phyloP scores from a whole-genome alignment of 306 rosid genomes.

The Acacia melanoxylon region DNA sequence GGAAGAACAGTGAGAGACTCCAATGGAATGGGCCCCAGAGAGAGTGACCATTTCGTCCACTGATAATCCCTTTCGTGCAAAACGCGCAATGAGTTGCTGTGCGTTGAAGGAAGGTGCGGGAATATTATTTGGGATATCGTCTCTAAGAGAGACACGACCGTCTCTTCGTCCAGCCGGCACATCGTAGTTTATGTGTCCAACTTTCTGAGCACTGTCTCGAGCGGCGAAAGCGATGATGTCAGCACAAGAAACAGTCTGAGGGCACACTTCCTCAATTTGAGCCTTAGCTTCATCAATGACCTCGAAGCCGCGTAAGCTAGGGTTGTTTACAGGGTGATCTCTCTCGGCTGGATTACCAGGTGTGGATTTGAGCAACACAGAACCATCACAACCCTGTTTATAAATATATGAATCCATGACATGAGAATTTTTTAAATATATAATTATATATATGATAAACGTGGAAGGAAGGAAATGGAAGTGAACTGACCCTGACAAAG shows the following conservation, averaged over 20 bases:
- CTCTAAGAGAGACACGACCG: neutral
- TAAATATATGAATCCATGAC: too few relatives aligned
- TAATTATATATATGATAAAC: too few relatives aligned
- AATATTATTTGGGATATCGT: neutral
- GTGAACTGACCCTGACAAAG: slow-evolving; percentile 39
- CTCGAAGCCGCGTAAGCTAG: slow-evolving; percentile 32
- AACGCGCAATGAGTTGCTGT: neutral
- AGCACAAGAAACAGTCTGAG: neutral
- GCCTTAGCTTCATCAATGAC: neutral
- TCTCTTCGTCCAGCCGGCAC: neutral
- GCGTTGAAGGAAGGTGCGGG: neutral
- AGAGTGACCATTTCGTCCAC: slow-evolving; percentile 31
- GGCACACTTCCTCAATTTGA: neutral
- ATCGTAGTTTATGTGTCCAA: neutral
- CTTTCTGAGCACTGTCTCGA: neutral
- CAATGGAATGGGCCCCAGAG: slow-evolving; percentile 48
- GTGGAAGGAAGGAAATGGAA: neutral
- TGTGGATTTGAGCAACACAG: neutral
- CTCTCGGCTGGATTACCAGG: neutral
- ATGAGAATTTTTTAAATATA: too few relatives aligned
- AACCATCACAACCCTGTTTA: slow-evolving; percentile 32
- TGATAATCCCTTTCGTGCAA: neutral
- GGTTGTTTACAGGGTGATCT: slow-evolving; percentile 12
- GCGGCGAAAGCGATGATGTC: neutral
- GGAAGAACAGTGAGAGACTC: slow-evolving; percentile 40